phyloP scores from a whole-genome alignment of 2,329 filamentous ascomycete species.

The Arthroderma sp. region DNA sequence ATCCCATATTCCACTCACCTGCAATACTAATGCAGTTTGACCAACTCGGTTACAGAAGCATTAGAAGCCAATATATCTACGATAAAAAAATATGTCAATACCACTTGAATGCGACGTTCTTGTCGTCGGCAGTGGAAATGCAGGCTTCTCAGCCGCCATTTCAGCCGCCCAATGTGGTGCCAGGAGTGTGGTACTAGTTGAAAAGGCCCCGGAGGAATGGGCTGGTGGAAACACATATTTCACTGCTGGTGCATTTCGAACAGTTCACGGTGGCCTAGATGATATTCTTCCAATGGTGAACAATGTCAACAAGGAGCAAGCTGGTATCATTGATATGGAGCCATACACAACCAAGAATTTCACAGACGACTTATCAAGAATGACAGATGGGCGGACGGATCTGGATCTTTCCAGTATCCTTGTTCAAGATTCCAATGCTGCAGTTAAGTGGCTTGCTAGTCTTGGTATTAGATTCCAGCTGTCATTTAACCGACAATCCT shows the following conservation, averaged over 20 bases:
- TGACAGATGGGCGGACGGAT: slow-evolving; percentile 46
- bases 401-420: slow-evolving; percentile 38
- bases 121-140: slow-evolving; percentile 52
- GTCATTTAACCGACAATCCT: slow-evolving; percentile 55
- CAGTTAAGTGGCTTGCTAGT: slow-evolving; percentile 44
- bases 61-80: not conserved
- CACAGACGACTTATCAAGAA: slow-evolving; percentile 42
- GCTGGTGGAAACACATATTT: slow-evolving; percentile 54
- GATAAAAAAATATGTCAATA: slow-evolving; percentile 11
- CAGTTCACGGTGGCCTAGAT: slow-evolving; percentile 41
- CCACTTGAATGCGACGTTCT: slow-evolving; percentile 27
- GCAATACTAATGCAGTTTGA: not conserved
- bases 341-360: slow-evolving; percentile 48
- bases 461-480: slow-evolving; percentile 48
- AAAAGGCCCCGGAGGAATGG: slow-evolving; percentile 48
- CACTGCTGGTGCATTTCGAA: slow-evolving; percentile 53
- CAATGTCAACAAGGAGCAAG: slow-evolving; percentile 41
- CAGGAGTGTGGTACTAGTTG: slow-evolving; percentile 42
- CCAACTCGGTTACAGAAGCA: not conserved
- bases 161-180: slow-evolving; percentile 42
- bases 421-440: slow-evolving; percentile 40
- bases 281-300: slow-evolving; percentile 52
- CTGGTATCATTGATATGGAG: slow-evolving; percentile 44
- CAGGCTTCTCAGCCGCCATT: slow-evolving; percentile 50
- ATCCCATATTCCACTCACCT: not conserved